These are phyloP conservation scores for Ascochyta pisi DNA, from an alignment of 2,329 filamentous ascomycete genomes.

Conservation along the genomic window DNA sequence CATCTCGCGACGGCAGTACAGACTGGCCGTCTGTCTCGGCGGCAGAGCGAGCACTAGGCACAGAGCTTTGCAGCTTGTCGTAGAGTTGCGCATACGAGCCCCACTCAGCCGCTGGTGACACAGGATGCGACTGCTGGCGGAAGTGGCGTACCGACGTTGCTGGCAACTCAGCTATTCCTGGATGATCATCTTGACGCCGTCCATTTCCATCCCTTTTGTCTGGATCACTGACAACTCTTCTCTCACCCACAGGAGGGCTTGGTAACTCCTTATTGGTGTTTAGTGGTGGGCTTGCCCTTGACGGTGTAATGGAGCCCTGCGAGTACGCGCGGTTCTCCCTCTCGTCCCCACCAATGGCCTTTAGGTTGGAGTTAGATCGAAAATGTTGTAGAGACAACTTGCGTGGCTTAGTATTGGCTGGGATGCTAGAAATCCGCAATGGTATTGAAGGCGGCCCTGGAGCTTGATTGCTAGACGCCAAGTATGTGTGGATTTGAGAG, in stretches of 20 bases:
- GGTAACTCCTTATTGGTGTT: slow-evolving; percentile 44
- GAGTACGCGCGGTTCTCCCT: slow-evolving; percentile 21
- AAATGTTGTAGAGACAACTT: slow-evolving; percentile 41
- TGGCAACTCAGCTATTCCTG: slow-evolving; percentile 30
- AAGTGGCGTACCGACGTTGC: slow-evolving; percentile 42
- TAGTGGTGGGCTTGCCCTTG: slow-evolving; percentile 26
- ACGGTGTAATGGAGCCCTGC: slow-evolving; percentile 16
- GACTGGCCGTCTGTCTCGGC: not conserved
- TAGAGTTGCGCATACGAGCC: slow-evolving; percentile 12
- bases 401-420: slow-evolving; percentile 39
- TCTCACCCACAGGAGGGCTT: slow-evolving; percentile 29
- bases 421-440: slow-evolving; percentile 45
- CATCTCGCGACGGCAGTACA: not conserved
- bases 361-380: slow-evolving; percentile 22
- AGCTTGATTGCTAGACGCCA: slow-evolving; percentile 21
- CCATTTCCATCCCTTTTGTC: slow-evolving; percentile 17
- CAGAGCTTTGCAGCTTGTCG: slow-evolving; percentile 10
- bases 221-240: slow-evolving; percentile 25
- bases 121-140: slow-evolving; percentile 41
- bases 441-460: slow-evolving; percentile 40
- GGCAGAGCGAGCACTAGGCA: not conserved
- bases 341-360: slow-evolving; percentile 13
- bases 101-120: slow-evolving; percentile 20
- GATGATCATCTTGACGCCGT: slow-evolving; percentile 21
- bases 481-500: slow-evolving; percentile 27